Base-by-base conservation (phyloP, 2,329 filamentous ascomycete species). In the Tolypocladium inflatum region DNA sequence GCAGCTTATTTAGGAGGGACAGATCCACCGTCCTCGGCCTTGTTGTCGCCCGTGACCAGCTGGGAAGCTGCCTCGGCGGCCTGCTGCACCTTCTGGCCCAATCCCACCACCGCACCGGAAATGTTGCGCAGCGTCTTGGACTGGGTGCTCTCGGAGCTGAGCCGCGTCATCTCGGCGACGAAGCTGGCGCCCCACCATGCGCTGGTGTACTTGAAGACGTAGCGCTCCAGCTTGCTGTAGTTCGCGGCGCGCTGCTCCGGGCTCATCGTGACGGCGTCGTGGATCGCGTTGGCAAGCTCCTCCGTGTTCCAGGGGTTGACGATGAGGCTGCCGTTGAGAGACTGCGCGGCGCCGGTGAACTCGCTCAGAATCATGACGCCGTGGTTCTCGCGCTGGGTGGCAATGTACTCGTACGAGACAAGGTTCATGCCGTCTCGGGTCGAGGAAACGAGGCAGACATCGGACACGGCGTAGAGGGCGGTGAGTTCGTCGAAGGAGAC, bases 341-440 rank as follows among this genome's bases (percentile, higher is more conserved):
- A 94, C 74, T 97, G 94, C 0, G 94, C 93, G 9, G 94, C 94
- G 50, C 94, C 94, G 0, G 94, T 92, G 70, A 99, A 97, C 71
- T 99, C 94, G 54, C 92, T 97, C 38, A 99, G 83, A 58, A 99
- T 92, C 84, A 99, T 88, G 61, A 91, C 88, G 59, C 94, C 94
- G 70, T 97, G 91, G 55, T 91, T 87, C 69, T 95, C 86, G 65
- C 90, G 84, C 70, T 99, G 93, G 3, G 90, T 91, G 30, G 93
- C 93, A 64, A 99, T 97, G 77, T 97, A 99, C 74, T 99, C 93
- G 75, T 97, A 97, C 0, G 91, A 95, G 38, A 97, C 94, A 37
- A 99, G 81, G 73, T 99, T 99, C 94, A 99, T 99, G 68, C 94
- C 94, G 70, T 99, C 94, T 55, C 94, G 88, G n/a, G 90, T 97